Percentiles rank a stretch among this genome's conserved stretches.
Evolutionary conservation across 2,329 filamentous ascomycete species (phyloP).

Genomic region (Samsoniella hepiali): DNA sequence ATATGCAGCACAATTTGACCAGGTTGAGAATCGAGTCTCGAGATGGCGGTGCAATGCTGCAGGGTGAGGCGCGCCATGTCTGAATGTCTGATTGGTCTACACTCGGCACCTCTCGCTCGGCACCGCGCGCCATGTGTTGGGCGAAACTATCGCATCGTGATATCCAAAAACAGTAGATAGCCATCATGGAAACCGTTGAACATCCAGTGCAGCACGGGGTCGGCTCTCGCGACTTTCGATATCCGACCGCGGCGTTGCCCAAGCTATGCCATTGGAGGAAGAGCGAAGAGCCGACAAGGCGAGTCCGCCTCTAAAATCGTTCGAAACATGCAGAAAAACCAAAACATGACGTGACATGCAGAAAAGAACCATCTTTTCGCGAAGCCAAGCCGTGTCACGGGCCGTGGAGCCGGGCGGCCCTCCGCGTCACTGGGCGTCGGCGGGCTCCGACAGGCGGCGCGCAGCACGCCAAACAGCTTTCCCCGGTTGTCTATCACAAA

Average conservation of each 20-base stretch:
- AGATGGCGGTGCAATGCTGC: background rate
- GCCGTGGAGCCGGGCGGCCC: conserved; percentile 21
- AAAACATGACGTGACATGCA: conserved; percentile 6
- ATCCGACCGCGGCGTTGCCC: background rate
- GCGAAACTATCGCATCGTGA: background rate
- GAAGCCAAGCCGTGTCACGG: background rate
- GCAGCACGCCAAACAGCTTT: no score
- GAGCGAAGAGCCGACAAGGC: background rate
- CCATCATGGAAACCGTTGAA: background rate
- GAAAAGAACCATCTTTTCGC: background rate
- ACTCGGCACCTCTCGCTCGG: background rate
- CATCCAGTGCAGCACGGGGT: background rate
- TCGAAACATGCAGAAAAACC: background rate
- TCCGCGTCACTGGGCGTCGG: conserved; percentile 27
- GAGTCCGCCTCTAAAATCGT: background rate
- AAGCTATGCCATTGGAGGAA: background rate
- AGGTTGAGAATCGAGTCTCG: background rate
- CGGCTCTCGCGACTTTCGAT: conserved; percentile 2
- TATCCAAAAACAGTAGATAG: background rate
- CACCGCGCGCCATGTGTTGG: background rate
- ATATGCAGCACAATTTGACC: no score
- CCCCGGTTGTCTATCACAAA: background rate
- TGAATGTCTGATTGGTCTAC: no score
- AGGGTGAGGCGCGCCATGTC: background rate
- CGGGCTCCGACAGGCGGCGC: conserved; percentile 25